Base-by-base conservation (phyloP, 352 stramenopile genomes). In the Phytopythium mirpurense region DNA sequence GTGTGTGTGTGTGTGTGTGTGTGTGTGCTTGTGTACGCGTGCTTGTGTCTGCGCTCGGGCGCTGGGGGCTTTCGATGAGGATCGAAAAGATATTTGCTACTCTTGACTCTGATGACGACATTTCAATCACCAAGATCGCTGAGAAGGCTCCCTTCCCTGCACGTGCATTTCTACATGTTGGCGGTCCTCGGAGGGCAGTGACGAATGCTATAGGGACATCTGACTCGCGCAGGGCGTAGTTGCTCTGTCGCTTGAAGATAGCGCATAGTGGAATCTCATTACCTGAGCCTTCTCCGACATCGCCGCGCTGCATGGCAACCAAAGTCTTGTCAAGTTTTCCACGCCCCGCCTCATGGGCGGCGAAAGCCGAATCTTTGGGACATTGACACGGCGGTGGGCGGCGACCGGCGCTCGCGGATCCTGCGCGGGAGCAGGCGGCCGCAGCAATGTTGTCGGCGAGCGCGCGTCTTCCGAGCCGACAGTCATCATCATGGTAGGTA, bases 121-220 rank as follows among this genome's bases (percentile, higher is more conserved):
- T 68, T 61, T 65, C 70, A 60, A 90, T 91, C 83, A 93, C 83
- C 83, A 93, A 93, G 83, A 93, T 93, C 83, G 80, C 83, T 93
- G 80, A 93, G 81, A 91, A 83, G 65, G 70, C 64, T 42, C 16
- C 41, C 41, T 12, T 60, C 35, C 38, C 48, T 59, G 21, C 21
- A 35, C 51, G 40, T 53, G 44, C 46, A n/a, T 34, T 18, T 56
- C 1, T 55, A 18, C 26, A 10, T 57, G 6, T 56, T 15, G 35
- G 21, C 43, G 21, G 42, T 24, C 15, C 11, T 43, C 29, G 53
- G 62, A 69, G 74, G 78, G 80, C 83, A 63, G 64, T 93, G 83
- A 93, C 77, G 83, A 93, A 79, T 75, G 78, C 77, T 87, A 80
- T 93, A 93, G 83, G 83, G 83, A 93, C 83, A 93, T 93, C 83